Conservation (phyloP, 306 rosid species). For the Rosa lucieae region DNA sequence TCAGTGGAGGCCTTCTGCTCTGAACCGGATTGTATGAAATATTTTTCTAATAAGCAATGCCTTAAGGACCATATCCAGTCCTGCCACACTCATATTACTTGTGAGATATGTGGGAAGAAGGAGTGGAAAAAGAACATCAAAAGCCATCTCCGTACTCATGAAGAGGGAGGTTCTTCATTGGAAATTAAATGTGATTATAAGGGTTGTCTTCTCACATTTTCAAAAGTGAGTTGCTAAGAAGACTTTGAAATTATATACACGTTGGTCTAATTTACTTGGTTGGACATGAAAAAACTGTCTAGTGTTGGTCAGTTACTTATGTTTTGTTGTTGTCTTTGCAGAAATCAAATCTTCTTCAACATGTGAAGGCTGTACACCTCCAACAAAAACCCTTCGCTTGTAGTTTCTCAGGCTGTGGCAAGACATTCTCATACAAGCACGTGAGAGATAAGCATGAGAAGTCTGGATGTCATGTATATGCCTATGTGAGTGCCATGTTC, state of each 20-base stretch:
- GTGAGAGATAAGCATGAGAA: conserved; percentile 86
- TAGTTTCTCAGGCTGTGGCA: conserved; percentile 70
- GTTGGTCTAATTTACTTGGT: not conserved
- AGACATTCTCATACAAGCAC: conserved; percentile 87
- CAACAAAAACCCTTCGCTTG: conserved; percentile 59
- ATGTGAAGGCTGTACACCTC: conserved; percentile 72
- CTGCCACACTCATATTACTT: conserved; percentile 56
- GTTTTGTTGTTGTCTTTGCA: conserved; percentile 24
- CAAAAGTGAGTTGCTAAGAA: conserved; percentile 51
- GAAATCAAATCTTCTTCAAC: conserved; percentile 76
- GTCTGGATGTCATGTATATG: conserved; percentile 52
- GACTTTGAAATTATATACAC: not conserved
- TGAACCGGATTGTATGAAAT: conserved; percentile 61
- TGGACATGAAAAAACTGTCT: not conserved
- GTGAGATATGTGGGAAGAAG: conserved; percentile 62
- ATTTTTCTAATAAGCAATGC: conserved; percentile 56
- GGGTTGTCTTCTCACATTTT: conserved; percentile 56
- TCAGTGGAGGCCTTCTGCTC: conserved; percentile 58
- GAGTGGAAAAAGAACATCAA: conserved; percentile 77
- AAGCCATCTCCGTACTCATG: conserved; percentile 63
- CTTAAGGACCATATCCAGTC: conserved; percentile 59
- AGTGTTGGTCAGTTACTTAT: not conserved
- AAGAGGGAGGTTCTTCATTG: conserved; percentile 29
- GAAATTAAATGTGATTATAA: conserved; percentile 49
- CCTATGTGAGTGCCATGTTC: conserved; percentile 52